Evolutionary conservation across 2,329 filamentous ascomycete genomes (phyloP).

Genomic region (Madurella fahalii): DNA sequence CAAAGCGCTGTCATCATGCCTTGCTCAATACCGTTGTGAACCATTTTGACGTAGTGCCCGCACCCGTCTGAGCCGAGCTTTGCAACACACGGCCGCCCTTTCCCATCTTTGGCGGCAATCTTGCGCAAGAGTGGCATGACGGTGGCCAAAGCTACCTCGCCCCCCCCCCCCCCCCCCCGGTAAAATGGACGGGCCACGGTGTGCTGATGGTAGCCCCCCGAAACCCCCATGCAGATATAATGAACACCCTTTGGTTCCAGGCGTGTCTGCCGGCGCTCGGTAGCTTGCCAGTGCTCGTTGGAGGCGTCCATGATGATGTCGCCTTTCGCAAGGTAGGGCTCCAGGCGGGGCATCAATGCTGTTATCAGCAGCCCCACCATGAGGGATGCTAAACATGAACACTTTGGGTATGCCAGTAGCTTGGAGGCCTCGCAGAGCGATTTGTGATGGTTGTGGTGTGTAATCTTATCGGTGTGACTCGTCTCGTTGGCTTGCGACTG

Average conservation of each 20-base stretch:
- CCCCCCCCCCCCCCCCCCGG: conserved; percentile 61
- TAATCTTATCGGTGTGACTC: conserved; percentile 29
- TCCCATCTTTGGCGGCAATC: conserved; percentile 58
- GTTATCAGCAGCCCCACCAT: conserved; percentile 39
- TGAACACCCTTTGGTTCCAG: conserved; percentile 54
- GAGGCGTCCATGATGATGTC: conserved; percentile 67
- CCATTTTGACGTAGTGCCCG: conserved; percentile 72
- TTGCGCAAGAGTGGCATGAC: conserved; percentile 58
- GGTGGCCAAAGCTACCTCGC: conserved; percentile 51
- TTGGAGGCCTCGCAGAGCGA: conserved; percentile 46
- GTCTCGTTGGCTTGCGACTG: conserved; percentile 32
- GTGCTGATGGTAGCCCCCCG: conserved; percentile 63
- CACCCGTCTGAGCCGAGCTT: conserved; percentile 58
- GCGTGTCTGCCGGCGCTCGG: conserved; percentile 57
- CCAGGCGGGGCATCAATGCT: conserved; percentile 33
- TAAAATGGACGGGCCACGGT: conserved; percentile 63
- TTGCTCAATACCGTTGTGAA: conserved; percentile 71
- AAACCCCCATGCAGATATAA: conserved; percentile 66
- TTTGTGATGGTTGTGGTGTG: conserved; percentile 41
- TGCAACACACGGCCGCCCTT: conserved; percentile 57
- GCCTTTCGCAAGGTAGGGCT: conserved; percentile 49
- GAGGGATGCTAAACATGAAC: conserved; percentile 50
- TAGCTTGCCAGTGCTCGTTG: conserved; percentile 64
- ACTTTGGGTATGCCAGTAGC: conserved; percentile 38
- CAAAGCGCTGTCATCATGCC: conserved; percentile 63